Conservation (phyloP, 495 filamentous ascomycete genomes). For the Lindgomyces ingoldianus region DNA sequence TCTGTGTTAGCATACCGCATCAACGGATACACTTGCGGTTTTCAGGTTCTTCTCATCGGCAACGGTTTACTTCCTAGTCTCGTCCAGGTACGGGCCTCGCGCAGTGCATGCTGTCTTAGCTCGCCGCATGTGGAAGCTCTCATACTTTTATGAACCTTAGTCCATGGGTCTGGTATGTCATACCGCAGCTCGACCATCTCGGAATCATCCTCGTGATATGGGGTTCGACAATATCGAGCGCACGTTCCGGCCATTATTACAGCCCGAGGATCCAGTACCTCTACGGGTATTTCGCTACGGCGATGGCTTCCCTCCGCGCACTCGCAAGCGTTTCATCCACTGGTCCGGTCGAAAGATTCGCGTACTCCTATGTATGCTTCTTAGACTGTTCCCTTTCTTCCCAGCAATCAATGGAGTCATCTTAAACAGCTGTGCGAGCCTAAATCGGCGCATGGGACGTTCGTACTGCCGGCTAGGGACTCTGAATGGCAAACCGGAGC, state of each 20-base stretch:
- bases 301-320: not conserved
- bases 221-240: not conserved
- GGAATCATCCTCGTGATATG: not conserved
- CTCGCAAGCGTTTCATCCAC: constrained; percentile 2
- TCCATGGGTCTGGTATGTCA: not conserved
- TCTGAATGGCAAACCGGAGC: constrained; percentile 3
- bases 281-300: not conserved
- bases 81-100: not conserved
- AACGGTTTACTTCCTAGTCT: not conserved
- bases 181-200: not conserved
- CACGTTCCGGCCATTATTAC: not conserved
- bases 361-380: not conserved
- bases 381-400: not conserved
- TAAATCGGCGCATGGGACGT: not conserved
- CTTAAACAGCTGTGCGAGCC: not conserved
- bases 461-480: constrained; percentile 4
- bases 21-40: not conserved
- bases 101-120: not conserved
- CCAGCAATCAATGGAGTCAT: not conserved
- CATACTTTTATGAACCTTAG: not conserved
- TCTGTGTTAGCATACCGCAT: not conserved
- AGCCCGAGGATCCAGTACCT: not conserved
- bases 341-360: not conserved
- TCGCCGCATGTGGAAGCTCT: not conserved
- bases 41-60: not conserved